Evolutionary conservation across 2,329 filamentous ascomycete genomes (phyloP), one percentile per base, ranked within the genome.

Genomic region (Hypoxylon sp.): DNA sequence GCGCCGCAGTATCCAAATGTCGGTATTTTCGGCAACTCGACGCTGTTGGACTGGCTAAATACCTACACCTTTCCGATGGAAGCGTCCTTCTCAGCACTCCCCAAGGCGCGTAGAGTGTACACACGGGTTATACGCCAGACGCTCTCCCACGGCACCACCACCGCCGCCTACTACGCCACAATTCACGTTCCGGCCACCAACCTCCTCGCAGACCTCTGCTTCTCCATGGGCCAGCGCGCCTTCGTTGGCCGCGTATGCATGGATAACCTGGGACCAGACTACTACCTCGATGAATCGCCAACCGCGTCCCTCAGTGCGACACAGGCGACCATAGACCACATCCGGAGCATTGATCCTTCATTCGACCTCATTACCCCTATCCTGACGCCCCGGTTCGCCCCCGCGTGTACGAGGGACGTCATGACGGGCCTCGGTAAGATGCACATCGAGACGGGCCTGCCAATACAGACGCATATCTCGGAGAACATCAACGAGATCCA

Each of bases 51-150:
- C 79, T 99, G 96, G 96, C 84, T 99, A 4, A 87, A 94, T 73
- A 96, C 85, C 14, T 98, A 99, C 81, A 99, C 96, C 0, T 99
- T 98, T 75, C 96, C 96, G 0, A 86, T 97, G 67, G 96, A 99
- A 79, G 84, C 90, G 0, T 93, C 91, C 8, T 88, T 97, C 64
- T 80, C 84, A 5, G 83, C 88, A 67, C 80, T 88, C 4, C 69
- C 80, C 58, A 88, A 87, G 73, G 93, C 93, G 0, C 83, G 82
- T 12, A 83, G 82, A 33, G 89, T 96, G 66, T 99, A 98, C 80
- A 85, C 85, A 22, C 89, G 91, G 61, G 91, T 92, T 68, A 87
- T 99, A 68, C 83, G 88, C 28, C 89, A 92, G 48, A 97, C 93
- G 0, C 86, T 99, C 9, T 86, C 92, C 20, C 89, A 97, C 76